These are phyloP conservation scores for Monosporozyma yasuniensis DNA, from an alignment of 805 yeast genomes.

Conservation along the genomic window DNA sequence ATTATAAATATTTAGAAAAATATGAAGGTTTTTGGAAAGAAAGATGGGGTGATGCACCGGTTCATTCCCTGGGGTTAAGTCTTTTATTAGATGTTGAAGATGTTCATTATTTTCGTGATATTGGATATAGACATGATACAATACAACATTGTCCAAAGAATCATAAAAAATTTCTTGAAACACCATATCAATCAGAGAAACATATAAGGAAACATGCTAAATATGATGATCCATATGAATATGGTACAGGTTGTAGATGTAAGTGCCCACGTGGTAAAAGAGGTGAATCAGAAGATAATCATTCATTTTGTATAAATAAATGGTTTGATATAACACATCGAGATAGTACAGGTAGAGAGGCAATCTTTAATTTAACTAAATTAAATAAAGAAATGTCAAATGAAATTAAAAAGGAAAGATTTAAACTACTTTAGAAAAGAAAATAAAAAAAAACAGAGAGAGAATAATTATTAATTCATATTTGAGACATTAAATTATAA, in stretches of 20 bases:
- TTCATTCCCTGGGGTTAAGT: constrained; percentile 80
- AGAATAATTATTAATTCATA: neutral
- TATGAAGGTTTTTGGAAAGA: constrained; percentile 82
- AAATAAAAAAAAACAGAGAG: neutral
- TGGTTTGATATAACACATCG: constrained; percentile 35
- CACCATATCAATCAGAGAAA: constrained; percentile 31
- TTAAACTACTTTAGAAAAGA: neutral
- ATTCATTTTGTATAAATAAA: constrained; percentile 41
- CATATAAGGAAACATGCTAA: constrained; percentile 13
- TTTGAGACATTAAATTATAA: neutral
- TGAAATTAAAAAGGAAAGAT: constrained; percentile 3
- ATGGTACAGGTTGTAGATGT: constrained; percentile 81
- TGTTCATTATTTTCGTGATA: constrained; percentile 84
- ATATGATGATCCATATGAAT: constrained; percentile 31
- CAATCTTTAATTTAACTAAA: constrained; percentile 3
- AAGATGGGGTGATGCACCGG: constrained; percentile 97
- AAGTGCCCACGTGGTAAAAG: constrained; percentile 50
- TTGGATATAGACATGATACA: constrained; percentile 79
- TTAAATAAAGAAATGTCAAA: neutral
- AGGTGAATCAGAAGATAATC: constrained; percentile 48
- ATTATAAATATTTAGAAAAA: constrained; percentile 58
- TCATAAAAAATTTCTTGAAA: constrained; percentile 10
- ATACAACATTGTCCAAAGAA: constrained; percentile 78
- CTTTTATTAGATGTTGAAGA: constrained; percentile 60
- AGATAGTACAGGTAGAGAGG: constrained; percentile 3